Percentiles rank a stretch among this genome's conserved stretches.
Evolutionary conservation across 352 stramenopile species (phyloP).

Genomic region (Pythium scleroteichum): DNA sequence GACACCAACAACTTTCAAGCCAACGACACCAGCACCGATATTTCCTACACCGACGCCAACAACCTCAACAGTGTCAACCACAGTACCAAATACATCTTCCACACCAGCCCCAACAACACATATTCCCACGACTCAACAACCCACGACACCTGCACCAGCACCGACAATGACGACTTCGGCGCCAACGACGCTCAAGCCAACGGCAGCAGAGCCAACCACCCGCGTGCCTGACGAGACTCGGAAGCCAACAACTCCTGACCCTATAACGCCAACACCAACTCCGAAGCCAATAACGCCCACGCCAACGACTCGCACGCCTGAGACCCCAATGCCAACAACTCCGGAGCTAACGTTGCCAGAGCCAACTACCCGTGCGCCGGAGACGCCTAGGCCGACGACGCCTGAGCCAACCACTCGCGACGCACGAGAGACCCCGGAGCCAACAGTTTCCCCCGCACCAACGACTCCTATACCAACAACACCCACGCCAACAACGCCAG

Average conservation of each 20-base stretch:
- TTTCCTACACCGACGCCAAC: not conserved
- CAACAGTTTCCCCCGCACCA: not conserved
- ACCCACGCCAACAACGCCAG: not conserved
- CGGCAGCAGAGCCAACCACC: not conserved
- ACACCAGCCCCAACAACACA: not conserved
- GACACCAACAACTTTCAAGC: not conserved
- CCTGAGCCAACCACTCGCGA: constrained; percentile 6
- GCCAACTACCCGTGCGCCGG: not conserved
- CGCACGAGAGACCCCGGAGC: not conserved
- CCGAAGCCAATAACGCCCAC: not conserved
- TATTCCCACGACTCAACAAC: not conserved
- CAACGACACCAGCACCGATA: not conserved
- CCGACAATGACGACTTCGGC: not conserved
- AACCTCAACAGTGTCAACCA: not conserved
- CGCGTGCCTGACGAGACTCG: not conserved
- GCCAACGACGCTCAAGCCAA: not conserved
- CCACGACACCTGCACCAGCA: not conserved
- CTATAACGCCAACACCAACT: not conserved
- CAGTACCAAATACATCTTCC: too few relatives aligned
- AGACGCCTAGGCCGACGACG: not conserved
- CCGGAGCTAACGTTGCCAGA: not conserved
- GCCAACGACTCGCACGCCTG: not conserved
- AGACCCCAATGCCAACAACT: constrained; percentile 1
- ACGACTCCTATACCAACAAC: constrained; percentile 3
- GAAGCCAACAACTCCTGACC: not conserved